A percentile compares a stretch with the other conserved stretches of the same genome.
Evolutionary conservation across 1,284 basidiomycete species (phyloP).

Genomic region (Ganoderma multipileum): DNA sequence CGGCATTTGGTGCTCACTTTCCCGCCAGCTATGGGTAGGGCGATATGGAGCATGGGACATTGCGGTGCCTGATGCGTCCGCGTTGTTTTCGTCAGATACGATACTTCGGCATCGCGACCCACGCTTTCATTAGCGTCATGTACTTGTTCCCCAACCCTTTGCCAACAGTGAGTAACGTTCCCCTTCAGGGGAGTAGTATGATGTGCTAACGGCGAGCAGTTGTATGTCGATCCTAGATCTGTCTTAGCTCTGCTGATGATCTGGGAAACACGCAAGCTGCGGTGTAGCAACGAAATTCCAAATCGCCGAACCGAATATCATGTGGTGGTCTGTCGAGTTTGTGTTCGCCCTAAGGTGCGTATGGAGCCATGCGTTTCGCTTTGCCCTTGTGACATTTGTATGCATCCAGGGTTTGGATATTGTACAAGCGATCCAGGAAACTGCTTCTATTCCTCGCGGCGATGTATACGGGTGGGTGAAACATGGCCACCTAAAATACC

Average conservation of each 20-base stretch:
- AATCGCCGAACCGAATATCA: constrained; percentile 5
- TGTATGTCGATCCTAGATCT: background rate
- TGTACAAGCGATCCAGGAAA: constrained; percentile 8
- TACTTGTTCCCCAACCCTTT: background rate
- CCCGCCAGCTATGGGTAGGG: constrained; percentile 10
- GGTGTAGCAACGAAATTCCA: constrained; percentile 6
- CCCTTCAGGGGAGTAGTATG: background rate
- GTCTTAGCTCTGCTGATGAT: background rate
- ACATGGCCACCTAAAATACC: background rate
- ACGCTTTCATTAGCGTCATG: constrained; percentile 1
- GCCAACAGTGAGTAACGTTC: constrained; percentile 1
- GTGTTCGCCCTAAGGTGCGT: constrained; percentile 12
- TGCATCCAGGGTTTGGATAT: constrained; percentile 8
- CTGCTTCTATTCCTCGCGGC: constrained; percentile 3
- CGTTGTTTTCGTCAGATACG: constrained; percentile 1
- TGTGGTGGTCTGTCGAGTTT: constrained; percentile 17
- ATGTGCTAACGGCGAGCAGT: background rate
- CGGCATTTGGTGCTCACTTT: background rate
- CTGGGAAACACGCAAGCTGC: background rate
- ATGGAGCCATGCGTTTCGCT: background rate
- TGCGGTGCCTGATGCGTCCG: background rate
- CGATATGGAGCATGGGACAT: background rate
- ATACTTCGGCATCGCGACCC: constrained; percentile 10
- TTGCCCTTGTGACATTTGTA: background rate
- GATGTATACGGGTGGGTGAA: constrained; percentile 3